Conservation (phyloP, 768 basidiomycete genomes). For the Naganishia friedmannii region DNA sequence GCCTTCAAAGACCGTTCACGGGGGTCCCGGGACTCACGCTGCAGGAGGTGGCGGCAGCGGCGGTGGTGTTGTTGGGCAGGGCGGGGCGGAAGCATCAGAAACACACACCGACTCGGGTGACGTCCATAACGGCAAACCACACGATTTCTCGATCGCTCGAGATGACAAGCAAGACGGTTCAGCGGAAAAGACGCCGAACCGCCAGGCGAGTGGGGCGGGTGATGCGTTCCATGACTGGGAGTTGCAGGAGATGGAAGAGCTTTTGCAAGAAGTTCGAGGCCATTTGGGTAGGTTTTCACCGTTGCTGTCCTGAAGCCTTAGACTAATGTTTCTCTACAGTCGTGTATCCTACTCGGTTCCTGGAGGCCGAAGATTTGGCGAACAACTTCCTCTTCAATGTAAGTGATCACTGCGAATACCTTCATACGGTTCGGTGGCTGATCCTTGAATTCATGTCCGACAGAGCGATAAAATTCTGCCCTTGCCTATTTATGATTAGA, state of each 20-base stretch:
- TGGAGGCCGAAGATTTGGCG: constrained; percentile 87
- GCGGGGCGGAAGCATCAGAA: constrained; percentile 19
- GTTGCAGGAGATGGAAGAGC: constrained; percentile 79
- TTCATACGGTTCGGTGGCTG: neutral
- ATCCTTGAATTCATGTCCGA: neutral
- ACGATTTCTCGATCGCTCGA: neutral
- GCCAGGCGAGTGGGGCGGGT: constrained; percentile 52
- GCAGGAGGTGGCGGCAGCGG: constrained; percentile 53
- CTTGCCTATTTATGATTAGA: constrained; percentile 49
- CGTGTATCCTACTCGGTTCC: constrained; percentile 74
- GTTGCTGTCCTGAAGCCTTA: neutral
- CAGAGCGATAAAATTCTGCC: constrained; percentile 59
- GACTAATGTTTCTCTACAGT: constrained; percentile 56
- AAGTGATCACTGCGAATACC: constrained; percentile 25
- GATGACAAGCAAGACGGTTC: constrained; percentile 28
- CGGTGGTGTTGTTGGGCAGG: constrained; percentile 51
- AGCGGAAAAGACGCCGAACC: constrained; percentile 12
- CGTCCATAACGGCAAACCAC: constrained; percentile 8
- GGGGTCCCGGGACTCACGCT: constrained; percentile 50
- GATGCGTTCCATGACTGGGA: constrained; percentile 82
- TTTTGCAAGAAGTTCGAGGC: constrained; percentile 72
- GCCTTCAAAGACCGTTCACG: constrained; percentile 46
- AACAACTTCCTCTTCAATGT: constrained; percentile 90
- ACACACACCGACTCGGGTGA: neutral
- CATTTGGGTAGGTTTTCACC: constrained; percentile 69